Percentiles rank a stretch among this genome's conserved stretches.
phyloP scores from a whole-genome alignment of 345 rosid species.

The Salix caprea region DNA sequence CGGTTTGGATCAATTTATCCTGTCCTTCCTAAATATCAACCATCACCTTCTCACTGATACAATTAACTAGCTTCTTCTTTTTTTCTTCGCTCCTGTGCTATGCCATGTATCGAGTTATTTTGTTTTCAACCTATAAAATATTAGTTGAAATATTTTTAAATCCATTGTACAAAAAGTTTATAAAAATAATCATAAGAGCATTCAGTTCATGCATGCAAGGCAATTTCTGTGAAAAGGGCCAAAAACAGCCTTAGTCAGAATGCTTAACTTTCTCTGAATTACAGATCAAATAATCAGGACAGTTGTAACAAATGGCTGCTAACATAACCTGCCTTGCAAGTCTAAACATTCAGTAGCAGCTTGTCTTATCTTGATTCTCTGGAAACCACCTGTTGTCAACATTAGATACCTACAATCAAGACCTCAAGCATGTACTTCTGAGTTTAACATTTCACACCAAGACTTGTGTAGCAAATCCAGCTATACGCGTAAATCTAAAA shows the following conservation, averaged over 20 bases:
- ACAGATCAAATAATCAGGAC: neutral
- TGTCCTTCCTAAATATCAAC: neutral
- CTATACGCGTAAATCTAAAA: neutral
- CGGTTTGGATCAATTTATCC: neutral
- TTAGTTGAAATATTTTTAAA: too few relatives aligned
- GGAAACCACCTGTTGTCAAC: neutral
- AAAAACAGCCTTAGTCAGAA: neutral
- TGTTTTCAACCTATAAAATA: too few relatives aligned
- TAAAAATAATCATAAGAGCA: neutral
- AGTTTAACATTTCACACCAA: neutral
- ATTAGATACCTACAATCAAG: neutral
- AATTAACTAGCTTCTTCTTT: too few relatives aligned
- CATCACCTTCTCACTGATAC: neutral
- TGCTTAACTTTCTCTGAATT: neutral
- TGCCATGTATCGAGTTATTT: too few relatives aligned
- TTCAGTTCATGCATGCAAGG: neutral
- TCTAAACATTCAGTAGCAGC: neutral
- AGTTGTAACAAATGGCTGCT: constrained; percentile 8
- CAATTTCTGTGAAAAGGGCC: neutral
- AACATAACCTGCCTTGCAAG: constrained; percentile 12
- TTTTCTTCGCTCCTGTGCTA: too few relatives aligned
- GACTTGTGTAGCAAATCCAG: neutral
- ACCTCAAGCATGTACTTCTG: neutral
- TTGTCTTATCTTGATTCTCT: neutral
- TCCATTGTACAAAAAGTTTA: too few relatives aligned